Evolutionary conservation across 1,284 basidiomycete species (phyloP).

Genomic region (Papiliotrema terrestris): DNA sequence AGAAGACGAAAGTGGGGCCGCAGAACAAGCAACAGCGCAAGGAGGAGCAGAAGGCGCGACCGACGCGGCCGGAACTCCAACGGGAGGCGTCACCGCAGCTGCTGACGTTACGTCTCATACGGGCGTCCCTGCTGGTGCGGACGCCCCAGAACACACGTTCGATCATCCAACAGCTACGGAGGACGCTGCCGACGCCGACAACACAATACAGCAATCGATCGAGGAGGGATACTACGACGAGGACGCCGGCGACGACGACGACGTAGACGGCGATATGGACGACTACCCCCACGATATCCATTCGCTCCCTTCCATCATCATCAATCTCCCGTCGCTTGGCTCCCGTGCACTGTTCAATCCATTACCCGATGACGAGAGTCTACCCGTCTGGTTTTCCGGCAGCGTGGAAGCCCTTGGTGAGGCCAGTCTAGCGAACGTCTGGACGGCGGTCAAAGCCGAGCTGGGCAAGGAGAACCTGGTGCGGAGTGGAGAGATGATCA

Average conservation of each 20-base stretch:
- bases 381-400: constrained; percentile 26
- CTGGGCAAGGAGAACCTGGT: constrained; percentile 19
- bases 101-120: too few species aligned
- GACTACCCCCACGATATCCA: constrained; percentile 15
- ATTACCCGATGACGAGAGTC: constrained; percentile 11
- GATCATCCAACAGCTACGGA: too few species aligned
- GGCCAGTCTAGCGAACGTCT: constrained; percentile 25
- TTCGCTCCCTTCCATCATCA: constrained; percentile 27
- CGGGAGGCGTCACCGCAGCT: not conserved
- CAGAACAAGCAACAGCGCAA: not conserved
- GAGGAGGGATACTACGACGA: not conserved
- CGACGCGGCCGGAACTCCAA: not conserved
- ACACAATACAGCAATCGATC: too few species aligned
- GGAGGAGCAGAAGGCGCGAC: not conserved
- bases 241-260: constrained; percentile 2
- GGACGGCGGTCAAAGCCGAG: constrained; percentile 25
- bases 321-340: constrained; percentile 27
- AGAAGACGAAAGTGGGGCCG: not conserved
- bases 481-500: constrained; percentile 26
- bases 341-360: constrained; percentile 29
- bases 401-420: constrained; percentile 29
- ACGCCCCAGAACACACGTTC: too few species aligned
- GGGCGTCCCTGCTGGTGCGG: too few species aligned
- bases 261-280: constrained; percentile 11
- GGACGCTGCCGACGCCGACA: not conserved